phyloP scores from a whole-genome alignment of 2,329 filamentous ascomycete genomes.

The Metarhizium sp. region DNA sequence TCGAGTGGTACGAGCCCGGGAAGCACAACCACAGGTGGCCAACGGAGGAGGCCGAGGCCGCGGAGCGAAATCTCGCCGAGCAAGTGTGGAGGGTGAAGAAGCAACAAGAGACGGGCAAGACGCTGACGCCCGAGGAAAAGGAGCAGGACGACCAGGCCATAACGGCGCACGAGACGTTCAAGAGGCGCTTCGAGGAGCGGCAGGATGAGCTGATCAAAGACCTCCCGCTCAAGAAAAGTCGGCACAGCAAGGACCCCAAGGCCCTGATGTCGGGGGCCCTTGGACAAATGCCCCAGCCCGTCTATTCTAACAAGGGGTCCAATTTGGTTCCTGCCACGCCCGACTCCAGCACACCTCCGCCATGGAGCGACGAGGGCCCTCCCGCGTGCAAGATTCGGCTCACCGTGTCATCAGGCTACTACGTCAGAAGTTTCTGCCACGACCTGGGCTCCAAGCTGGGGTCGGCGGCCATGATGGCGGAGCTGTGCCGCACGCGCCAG shows the following conservation, averaged over 20 bases:
- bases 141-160: slow-evolving; percentile 45
- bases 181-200: slow-evolving; percentile 47
- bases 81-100: slow-evolving; percentile 57
- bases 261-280: slow-evolving; percentile 50
- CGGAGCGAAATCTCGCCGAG: slow-evolving; percentile 68
- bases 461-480: slow-evolving; percentile 79
- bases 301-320: slow-evolving; percentile 32
- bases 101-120: slow-evolving; percentile 39
- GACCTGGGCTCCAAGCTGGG: slow-evolving; percentile 77
- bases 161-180: slow-evolving; percentile 46
- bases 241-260: slow-evolving; percentile 18
- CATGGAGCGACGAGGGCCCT: slow-evolving; percentile 53
- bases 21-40: slow-evolving; percentile 75
- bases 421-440: slow-evolving; percentile 87
- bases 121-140: slow-evolving; percentile 44
- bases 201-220: slow-evolving; percentile 49
- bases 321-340: slow-evolving; percentile 43
- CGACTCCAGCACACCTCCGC: slow-evolving; percentile 37
- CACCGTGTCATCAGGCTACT: slow-evolving; percentile 93
- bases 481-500: slow-evolving; percentile 72
- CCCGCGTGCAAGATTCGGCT: slow-evolving; percentile 77
- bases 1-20: slow-evolving; percentile 80
- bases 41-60: slow-evolving; percentile 62
- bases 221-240: slow-evolving; percentile 26
- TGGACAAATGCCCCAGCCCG: slow-evolving; percentile 38